Base-by-base conservation (phyloP, 805 yeast species). In the Zygotorulaspora florentina region DNA sequence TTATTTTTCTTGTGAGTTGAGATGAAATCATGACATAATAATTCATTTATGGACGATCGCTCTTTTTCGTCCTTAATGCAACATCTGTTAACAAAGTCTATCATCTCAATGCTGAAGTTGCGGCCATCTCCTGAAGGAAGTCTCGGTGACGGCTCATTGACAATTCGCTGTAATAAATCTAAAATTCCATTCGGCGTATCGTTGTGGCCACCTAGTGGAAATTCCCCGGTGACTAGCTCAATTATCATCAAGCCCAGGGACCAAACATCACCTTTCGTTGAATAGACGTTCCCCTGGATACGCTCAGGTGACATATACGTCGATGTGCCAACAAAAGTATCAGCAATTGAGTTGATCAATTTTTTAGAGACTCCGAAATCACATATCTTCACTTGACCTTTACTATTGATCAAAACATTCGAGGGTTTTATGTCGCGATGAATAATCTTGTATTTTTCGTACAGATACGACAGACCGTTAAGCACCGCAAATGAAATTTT, bases 271-370 rank as follows among this genome's bases (percentile, higher is more conserved):
- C 96, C 91, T 55, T 90, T 89, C n/a, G 90, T 83, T 8, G 96
- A 85, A 67, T 93, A 93, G 8, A 83, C 83, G 35, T 87, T 87
- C 15, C 99, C 99, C 67, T 89, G 96, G 45, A 93, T 91, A 51
- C 99, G 76, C 59, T 93, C 99, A 0, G 99, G 99, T 1, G 96
- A 86, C 95, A 93, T 93, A 63, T 93, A 93, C 0, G 95, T 88
- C 1, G 96, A 88, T 0, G 99, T 93, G 1, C 99, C 99, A 8
- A 93, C 98, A 72, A 93, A 93, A 0, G 99, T 93, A 59, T 93
- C 96, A 0, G 97, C 99, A 47, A 93, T 77, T 1, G 99, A 93
- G 66, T 91, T 89, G 46, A 87, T 86, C 42, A 93, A 74, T 61
- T 89, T 96, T 49, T 96, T 81, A 26, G 90, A 81, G 6, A 93